These are phyloP conservation scores for Mycena sp. DNA, from an alignment of 1,284 basidiomycete genomes.

Conservation along the genomic window DNA sequence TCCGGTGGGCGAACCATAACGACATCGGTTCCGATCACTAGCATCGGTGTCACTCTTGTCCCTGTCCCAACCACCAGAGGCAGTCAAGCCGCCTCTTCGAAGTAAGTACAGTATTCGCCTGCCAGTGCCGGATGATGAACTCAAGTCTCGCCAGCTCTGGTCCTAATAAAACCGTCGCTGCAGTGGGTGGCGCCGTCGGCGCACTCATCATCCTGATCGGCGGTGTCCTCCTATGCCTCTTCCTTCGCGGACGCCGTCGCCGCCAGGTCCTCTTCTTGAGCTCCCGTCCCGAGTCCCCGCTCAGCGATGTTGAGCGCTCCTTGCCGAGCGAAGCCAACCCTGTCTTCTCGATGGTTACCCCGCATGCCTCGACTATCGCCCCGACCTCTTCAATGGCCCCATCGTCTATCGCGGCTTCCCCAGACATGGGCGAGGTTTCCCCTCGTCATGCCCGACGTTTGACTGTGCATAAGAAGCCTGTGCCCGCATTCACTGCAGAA, in stretches of 20 bases:
- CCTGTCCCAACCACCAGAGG: conserved; percentile 5
- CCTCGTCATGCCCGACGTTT: not conserved
- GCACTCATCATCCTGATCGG: conserved; percentile 16
- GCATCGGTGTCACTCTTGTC: not conserved
- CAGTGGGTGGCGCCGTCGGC: conserved; percentile 22
- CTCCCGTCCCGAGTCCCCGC: conserved; percentile 25
- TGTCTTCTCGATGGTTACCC: conserved; percentile 25
- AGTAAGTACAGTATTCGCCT: not conserved
- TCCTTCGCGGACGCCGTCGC: conserved; percentile 24
- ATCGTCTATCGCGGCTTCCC: conserved; percentile 18
- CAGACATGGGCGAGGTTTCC: conserved; percentile 12
- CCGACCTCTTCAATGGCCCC: conserved; percentile 12
- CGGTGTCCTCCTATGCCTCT: conserved; percentile 17
- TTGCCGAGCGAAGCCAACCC: conserved; percentile 7
- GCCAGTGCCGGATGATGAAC: not conserved
- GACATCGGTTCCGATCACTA: not conserved
- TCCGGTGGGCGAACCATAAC: not conserved
- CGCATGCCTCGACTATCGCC: not conserved
- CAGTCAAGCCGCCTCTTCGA: not conserved
- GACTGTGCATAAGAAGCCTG: conserved; percentile 26
- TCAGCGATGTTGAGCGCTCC: conserved; percentile 19
- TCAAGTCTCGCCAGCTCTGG: not conserved
- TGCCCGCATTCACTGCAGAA: conserved; percentile 8
- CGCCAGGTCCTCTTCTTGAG: conserved; percentile 25
- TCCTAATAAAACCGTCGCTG: conserved; percentile 5